Conservation (phyloP, 495 filamentous ascomycete species). For the Wilcoxina mikolae region DNA sequence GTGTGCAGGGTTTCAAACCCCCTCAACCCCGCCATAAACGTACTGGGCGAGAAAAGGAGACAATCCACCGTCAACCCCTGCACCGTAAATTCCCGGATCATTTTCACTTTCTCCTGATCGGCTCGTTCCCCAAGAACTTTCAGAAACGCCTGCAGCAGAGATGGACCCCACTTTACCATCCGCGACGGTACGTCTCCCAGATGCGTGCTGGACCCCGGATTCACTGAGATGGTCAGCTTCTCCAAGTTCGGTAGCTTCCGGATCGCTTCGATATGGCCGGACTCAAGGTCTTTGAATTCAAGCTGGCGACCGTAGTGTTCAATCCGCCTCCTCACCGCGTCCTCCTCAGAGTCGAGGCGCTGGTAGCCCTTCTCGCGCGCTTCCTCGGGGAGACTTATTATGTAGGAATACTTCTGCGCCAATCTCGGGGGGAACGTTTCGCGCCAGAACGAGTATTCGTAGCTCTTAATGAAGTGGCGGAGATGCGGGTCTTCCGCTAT, state of each 20-base stretch:
- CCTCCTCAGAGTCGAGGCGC: neutral
- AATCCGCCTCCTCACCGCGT: neutral
- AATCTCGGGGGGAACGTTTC: neutral
- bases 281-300: neutral
- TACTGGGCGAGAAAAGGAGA: neutral
- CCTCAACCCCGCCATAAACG: neutral
- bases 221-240: neutral
- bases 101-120: neutral
- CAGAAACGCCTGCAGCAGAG: conserved; percentile 1
- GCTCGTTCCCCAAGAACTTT: neutral
- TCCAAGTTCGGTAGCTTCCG: neutral
- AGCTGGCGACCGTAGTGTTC: neutral
- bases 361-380: neutral
- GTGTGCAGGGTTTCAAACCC: neutral
- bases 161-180: neutral
- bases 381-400: neutral
- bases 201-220: neutral
- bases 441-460: conserved; percentile 10
- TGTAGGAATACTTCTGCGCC: neutral
- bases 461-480: conserved; percentile 10
- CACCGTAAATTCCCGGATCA: neutral
- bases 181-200: neutral
- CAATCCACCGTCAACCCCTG: neutral
- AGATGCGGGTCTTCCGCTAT: conserved; percentile 11
- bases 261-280: neutral